phyloP scores from a whole-genome alignment of 2,329 filamentous ascomycete species.

The Metarhizium guizhouense region DNA sequence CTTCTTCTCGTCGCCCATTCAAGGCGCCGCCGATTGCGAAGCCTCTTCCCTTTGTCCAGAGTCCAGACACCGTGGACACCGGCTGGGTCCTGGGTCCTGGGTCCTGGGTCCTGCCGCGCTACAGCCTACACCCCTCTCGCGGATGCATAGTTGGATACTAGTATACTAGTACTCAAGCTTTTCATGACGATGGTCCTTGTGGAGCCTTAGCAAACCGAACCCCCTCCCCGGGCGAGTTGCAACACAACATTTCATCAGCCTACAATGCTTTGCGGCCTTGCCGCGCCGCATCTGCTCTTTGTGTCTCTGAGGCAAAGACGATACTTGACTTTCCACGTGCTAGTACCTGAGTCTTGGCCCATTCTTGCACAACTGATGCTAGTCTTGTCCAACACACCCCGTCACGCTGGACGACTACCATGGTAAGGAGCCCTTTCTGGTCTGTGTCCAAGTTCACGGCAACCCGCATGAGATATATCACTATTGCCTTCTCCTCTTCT shows the following conservation, averaged over 20 bases:
- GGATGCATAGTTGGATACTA: slow-evolving; percentile 8
- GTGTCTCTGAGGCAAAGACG: slow-evolving; percentile 25
- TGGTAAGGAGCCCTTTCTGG: slow-evolving; percentile 37
- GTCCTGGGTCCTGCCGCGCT: not conserved
- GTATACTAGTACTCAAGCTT: slow-evolving; percentile 6
- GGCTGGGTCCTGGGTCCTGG: not conserved
- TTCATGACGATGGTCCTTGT: slow-evolving; percentile 24
- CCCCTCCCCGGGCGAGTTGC: slow-evolving; percentile 15
- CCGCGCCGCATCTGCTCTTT: slow-evolving; percentile 18
- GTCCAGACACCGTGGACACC: not conserved
- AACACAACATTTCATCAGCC: slow-evolving; percentile 12
- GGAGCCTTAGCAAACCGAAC: slow-evolving; percentile 25
- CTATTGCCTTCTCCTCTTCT: slow-evolving; percentile 22
- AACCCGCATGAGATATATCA: slow-evolving; percentile 38
- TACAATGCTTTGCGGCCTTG: slow-evolving; percentile 6
- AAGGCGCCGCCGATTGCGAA: slow-evolving; percentile 8
- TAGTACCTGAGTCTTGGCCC: slow-evolving; percentile 26
- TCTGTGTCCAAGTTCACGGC: slow-evolving; percentile 25
- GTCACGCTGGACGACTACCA: slow-evolving; percentile 31
- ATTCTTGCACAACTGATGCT: slow-evolving; percentile 19
- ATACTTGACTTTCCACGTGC: slow-evolving; percentile 26
- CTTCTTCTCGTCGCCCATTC: slow-evolving; percentile 7
- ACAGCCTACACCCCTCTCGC: slow-evolving; percentile 4
- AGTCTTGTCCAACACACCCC: slow-evolving; percentile 27
- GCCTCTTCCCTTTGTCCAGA: slow-evolving; percentile 7